Evolutionary conservation across 495 filamentous ascomycete genomes (phyloP), one percentile per base, ranked within the genome.

Genomic region (Aspergillus wentii): DNA sequence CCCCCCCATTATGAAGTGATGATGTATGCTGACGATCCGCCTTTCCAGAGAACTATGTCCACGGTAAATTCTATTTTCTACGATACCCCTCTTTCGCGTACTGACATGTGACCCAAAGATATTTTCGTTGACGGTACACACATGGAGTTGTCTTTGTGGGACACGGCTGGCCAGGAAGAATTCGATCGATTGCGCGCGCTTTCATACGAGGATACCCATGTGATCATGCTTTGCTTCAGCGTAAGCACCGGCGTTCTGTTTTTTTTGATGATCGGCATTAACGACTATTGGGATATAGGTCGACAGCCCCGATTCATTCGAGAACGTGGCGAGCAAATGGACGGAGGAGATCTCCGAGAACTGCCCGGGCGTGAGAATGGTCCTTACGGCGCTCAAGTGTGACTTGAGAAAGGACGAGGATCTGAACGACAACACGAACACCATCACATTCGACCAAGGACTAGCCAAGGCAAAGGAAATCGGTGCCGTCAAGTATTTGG

Each of bases 311-410:
- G 90, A 96, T 57, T 96, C 91, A 17, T 81, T 98, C 44, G 92
- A 97, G 62, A 98, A 98, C 74, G 87, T 98, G 34, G 88, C 94
- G 54, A 88, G 86, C 38, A 98, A 97, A 66, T 98, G 92, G 92
- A 86, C 96, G 13, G 82, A 86, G 33, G 92, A 98, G 61, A 98
- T 98, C 43, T 86, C 88, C 25, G 94, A 97, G 62, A 95, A 98
- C 59, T 97, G 92, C 62, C 87, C 86, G 11, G 86, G 84, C 17
- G 92, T 96, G 33, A 91, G 89, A 55, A 73, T 98, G 20, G 94
- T 97, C 19, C 70, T 98, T n/a, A 91, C 95, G 4, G 92, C 92
- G 20, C 72, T 98, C 34, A 98, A 98, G 66, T 98, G 92, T 63
- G 92, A 98, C 68, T 66, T 98, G 59, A 77, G 92, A 31, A 89